Evolutionary conservation across 1,284 basidiomycete genomes (phyloP).

Genomic region (Naganishia sp.): DNA sequence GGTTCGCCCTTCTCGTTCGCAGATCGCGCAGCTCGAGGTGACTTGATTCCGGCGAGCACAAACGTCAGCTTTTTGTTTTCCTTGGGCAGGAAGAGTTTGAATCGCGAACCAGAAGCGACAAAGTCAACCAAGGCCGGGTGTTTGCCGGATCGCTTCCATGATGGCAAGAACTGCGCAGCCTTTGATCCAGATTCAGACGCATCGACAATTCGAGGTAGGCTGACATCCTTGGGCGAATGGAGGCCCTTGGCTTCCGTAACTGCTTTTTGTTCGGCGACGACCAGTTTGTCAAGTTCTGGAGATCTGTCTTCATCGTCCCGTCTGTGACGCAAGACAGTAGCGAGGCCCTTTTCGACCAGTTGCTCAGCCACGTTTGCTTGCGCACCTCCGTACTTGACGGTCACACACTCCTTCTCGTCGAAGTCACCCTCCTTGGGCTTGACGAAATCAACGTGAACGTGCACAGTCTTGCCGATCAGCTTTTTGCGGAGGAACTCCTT

Average conservation of each 20-base stretch:
- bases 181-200: constrained; percentile 80
- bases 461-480: constrained; percentile 86
- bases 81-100: constrained; percentile 88
- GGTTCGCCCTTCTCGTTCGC: constrained; percentile 85
- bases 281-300: constrained; percentile 89
- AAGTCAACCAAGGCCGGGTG: constrained; percentile 88
- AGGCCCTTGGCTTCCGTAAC: constrained; percentile 77
- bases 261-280: constrained; percentile 90
- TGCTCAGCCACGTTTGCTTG: constrained; percentile 87
- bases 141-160: constrained; percentile 85
- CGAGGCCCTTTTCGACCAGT: constrained; percentile 87
- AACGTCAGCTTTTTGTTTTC: constrained; percentile 88
- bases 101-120: constrained; percentile 87
- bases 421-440: constrained; percentile 90
- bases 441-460: constrained; percentile 79
- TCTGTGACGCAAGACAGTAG: constrained; percentile 84
- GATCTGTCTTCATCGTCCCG: constrained; percentile 94
- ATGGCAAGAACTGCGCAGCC: constrained; percentile 80
- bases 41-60: constrained; percentile 81
- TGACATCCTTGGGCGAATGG: constrained; percentile 86
- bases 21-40: constrained; percentile 78
- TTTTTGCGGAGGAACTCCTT: constrained; percentile 85
- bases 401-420: constrained; percentile 88
- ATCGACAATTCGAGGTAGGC: constrained; percentile 70
- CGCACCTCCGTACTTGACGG: constrained; percentile 77